Percentiles rank a stretch among this genome's conserved stretches.
Evolutionary conservation across 306 rosid species (phyloP).

Genomic region (Rosa lucieae): DNA sequence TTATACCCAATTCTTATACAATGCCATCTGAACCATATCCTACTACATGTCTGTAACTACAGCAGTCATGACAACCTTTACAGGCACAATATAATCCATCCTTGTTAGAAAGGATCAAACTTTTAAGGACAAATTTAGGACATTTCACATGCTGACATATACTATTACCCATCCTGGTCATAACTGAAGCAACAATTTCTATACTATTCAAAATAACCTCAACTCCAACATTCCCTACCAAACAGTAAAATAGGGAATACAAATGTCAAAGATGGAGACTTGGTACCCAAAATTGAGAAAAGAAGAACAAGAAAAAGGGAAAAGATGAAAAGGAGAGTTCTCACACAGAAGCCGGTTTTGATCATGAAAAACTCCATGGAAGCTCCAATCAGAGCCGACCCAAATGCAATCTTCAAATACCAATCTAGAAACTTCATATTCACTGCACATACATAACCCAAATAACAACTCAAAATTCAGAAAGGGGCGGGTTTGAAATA

Average conservation of each 20-base stretch:
- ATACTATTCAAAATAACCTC: not conserved
- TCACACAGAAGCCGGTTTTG: slow-evolving; percentile 89
- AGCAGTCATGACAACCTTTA: not conserved
- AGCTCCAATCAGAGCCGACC: slow-evolving; percentile 75
- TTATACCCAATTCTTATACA: not conserved
- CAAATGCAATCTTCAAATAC: slow-evolving; percentile 82
- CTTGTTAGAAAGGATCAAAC: not conserved
- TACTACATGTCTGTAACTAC: not conserved
- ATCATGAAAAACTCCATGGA: slow-evolving; percentile 95
- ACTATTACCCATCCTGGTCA: not conserved
- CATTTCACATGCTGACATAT: not conserved
- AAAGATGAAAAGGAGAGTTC: slow-evolving; percentile 44
- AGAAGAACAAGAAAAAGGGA: not conserved
- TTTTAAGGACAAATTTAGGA: not conserved
- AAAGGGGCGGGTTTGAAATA: not conserved
- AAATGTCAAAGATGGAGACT: not conserved
- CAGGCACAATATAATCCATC: not conserved
- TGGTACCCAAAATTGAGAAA: no score
- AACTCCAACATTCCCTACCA: not conserved
- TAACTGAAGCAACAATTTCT: not conserved
- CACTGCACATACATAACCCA: slow-evolving; percentile 23
- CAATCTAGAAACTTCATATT: slow-evolving; percentile 79
- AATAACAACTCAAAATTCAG: not conserved
- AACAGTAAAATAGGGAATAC: not conserved
- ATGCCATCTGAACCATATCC: not conserved